These are phyloP conservation scores for Rubroboletus satanas DNA, from an alignment of 768 basidiomycete species.

Conservation along the genomic window DNA sequence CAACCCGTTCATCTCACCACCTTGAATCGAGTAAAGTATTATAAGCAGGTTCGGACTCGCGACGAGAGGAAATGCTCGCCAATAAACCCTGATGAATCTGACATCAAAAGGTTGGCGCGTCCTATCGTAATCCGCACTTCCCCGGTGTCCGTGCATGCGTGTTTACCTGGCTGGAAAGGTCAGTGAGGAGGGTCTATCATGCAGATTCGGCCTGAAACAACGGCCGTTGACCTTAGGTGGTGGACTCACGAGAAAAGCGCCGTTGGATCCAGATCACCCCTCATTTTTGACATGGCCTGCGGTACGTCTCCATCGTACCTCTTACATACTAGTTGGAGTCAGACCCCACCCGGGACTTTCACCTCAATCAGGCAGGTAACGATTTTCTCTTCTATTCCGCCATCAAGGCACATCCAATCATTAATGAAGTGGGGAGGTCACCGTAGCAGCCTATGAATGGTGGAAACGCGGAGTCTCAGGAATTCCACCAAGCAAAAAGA, in stretches of 20 bases:
- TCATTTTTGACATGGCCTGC: constrained; percentile 31
- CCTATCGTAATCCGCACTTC: constrained; percentile 72
- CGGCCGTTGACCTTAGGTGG: constrained; percentile 21
- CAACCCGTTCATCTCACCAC: neutral
- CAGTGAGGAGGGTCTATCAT: constrained; percentile 1
- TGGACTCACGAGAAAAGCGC: constrained; percentile 18
- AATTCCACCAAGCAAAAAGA: constrained; percentile 15
- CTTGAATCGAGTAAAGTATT: constrained; percentile 18
- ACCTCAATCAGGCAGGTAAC: constrained; percentile 22
- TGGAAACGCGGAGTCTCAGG: constrained; percentile 38
- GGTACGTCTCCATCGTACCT: constrained; percentile 14
- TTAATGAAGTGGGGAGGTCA: constrained; percentile 56
- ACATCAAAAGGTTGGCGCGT: constrained; percentile 47
- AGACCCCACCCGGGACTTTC: neutral
- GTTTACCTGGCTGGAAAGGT: constrained; percentile 52
- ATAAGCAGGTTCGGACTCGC: constrained; percentile 23
- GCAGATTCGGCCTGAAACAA: neutral
- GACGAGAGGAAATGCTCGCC: neutral
- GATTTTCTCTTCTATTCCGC: neutral
- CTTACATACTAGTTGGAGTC: neutral
- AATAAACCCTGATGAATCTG: neutral
- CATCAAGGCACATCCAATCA: constrained; percentile 15
- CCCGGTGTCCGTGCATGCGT: constrained; percentile 58
- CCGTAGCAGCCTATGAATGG: constrained; percentile 59
- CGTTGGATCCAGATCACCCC: constrained; percentile 13